These are phyloP conservation scores for Yamadazyma blattariae DNA, from an alignment of 1,139 yeast species.

Conservation along the genomic window DNA sequence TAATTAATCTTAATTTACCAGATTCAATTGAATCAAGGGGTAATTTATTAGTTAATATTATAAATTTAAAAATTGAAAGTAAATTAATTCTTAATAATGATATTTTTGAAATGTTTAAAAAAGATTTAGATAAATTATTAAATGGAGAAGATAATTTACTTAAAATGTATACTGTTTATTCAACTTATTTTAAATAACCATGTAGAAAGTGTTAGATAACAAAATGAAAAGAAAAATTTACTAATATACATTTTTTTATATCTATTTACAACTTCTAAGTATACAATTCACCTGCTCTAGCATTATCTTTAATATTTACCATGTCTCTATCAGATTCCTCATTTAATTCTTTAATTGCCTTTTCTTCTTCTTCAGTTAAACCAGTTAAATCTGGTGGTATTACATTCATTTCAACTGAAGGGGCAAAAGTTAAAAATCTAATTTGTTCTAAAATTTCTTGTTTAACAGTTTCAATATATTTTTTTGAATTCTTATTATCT, in stretches of 20 bases:
- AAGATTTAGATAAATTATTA: conserved; percentile 11
- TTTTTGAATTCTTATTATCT: conserved; percentile 83
- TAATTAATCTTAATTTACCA: conserved; percentile 51
- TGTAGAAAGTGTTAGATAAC: too few relatives aligned
- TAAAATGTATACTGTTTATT: conserved; percentile 11
- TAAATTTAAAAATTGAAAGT: conserved; percentile 52
- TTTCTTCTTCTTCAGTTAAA: conserved; percentile 60
- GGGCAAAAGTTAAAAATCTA: conserved; percentile 83
- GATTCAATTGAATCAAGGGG: conserved; percentile 36
- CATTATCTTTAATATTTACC: conserved; percentile 24
- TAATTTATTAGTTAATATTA: conserved; percentile 53
- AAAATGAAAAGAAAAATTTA: too few relatives aligned
- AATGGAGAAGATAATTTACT: conserved; percentile 10
- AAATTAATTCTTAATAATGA: conserved; percentile 22
- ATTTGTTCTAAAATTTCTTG: conserved; percentile 79
- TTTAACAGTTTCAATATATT: conserved; percentile 77
- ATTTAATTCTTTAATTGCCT: conserved; percentile 46
- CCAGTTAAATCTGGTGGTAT: conserved; percentile 83
- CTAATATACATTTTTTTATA: too few relatives aligned
- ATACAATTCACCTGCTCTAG: conserved; percentile 15
- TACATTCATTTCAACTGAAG: conserved; percentile 89
- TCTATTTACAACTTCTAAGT: too few relatives aligned
- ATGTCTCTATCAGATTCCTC: conserved; percentile 41
- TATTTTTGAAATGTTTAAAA: conserved; percentile 11
- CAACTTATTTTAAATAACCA: conserved; percentile 11